Evolutionary conservation across 768 basidiomycete genomes (phyloP).

Genomic region (Amanita subjunquillea): DNA sequence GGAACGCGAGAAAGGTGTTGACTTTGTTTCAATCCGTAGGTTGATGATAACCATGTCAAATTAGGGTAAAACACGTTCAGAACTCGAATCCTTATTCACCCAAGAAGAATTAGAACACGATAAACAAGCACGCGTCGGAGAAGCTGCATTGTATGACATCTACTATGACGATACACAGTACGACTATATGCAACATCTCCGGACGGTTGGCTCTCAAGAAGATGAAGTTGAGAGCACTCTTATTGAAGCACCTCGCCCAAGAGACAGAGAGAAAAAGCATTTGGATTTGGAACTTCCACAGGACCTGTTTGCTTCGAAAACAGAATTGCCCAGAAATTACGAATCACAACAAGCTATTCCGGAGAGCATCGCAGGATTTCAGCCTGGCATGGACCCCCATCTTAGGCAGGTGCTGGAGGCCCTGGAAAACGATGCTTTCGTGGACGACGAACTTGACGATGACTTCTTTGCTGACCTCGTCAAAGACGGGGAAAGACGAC

Average conservation of each 20-base stretch:
- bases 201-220: conserved; percentile 63
- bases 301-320: conserved; percentile 62
- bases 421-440: conserved; percentile 91
- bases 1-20: conserved; percentile 57
- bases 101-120: conserved; percentile 39
- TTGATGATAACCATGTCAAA: conserved; percentile 6
- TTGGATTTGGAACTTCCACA: conserved; percentile 47
- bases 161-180: conserved; percentile 95
- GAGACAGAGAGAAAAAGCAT: conserved; percentile 20
- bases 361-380: conserved; percentile 76
- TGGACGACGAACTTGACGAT: conserved; percentile 66
- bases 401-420: conserved; percentile 89
- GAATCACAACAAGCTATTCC: conserved; percentile 75
- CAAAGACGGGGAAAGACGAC: conserved; percentile 54
- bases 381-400: conserved; percentile 95
- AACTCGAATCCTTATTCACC: conserved; percentile 55
- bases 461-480: conserved; percentile 72
- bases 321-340: conserved; percentile 65
- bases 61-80: conserved; percentile 74
- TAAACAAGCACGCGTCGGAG: conserved; percentile 54
- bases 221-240: conserved; percentile 76
- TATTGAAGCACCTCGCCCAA: conserved; percentile 58
- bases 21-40: not conserved
- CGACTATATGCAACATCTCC: conserved; percentile 97
- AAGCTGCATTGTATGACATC: conserved; percentile 83